Conservation (phyloP, 306 rosid species). For the Castanea sativa region DNA sequence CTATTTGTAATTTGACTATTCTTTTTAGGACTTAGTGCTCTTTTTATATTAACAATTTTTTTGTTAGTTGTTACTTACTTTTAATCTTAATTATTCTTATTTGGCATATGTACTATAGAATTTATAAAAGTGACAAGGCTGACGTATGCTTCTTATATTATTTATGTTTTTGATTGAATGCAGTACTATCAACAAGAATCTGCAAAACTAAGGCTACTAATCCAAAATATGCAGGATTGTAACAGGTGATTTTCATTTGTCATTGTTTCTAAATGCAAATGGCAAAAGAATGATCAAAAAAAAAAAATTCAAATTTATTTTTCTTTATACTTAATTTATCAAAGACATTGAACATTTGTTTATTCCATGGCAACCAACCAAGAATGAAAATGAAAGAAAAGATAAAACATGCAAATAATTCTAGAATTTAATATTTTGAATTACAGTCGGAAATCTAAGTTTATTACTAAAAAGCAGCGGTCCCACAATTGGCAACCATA, state of each 20-base stretch:
- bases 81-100: too few species aligned
- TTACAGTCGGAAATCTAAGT: too few species aligned
- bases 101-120: not conserved
- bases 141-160: not conserved
- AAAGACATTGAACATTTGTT: too few species aligned
- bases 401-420: too few species aligned
- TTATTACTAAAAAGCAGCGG: not conserved
- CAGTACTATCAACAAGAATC: slow-evolving; percentile 97
- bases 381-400: not conserved
- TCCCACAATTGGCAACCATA: not conserved
- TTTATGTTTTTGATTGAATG: slow-evolving; percentile 7
- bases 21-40: too few species aligned
- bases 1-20: too few species aligned
- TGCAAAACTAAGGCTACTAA: slow-evolving; percentile 85
- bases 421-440: too few species aligned
- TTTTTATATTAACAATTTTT: too few species aligned
- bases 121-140: not conserved
- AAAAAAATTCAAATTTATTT: fast-evolving
- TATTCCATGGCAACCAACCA: not conserved
- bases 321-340: not conserved
- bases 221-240: slow-evolving; percentile 90
- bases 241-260: slow-evolving; percentile 51
- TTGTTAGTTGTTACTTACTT: too few species aligned
- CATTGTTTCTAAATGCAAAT: not conserved
- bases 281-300: not conserved